These are phyloP conservation scores for Alisma plantagoaquatica DNA, from an alignment of 106 monocot species.

Conservation along the genomic window DNA sequence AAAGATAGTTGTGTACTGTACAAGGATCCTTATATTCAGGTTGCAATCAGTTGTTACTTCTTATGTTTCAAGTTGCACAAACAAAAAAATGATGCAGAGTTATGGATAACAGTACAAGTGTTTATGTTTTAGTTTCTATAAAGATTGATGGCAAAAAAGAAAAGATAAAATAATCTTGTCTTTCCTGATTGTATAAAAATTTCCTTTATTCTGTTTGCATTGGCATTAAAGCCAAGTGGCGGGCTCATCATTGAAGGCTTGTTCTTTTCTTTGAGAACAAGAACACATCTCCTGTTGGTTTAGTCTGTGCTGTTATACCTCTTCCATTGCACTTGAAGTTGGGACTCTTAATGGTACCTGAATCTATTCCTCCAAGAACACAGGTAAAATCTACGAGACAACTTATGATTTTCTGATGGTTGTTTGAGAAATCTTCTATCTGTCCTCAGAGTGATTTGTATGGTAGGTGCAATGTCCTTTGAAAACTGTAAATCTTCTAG, in stretches of 20 bases:
- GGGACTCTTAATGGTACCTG: conserved; percentile 67
- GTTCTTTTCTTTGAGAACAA: conserved; percentile 91
- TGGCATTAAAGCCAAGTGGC: conserved; percentile 83
- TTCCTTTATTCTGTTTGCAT: conserved; percentile 29
- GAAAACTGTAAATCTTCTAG: conserved; percentile 76
- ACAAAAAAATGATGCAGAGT: no score
- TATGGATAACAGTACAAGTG: no score
- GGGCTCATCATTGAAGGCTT: conserved; percentile 70
- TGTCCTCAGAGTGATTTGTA: conserved; percentile 3
- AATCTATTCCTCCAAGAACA: conserved; percentile 95
- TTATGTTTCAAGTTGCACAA: no score
- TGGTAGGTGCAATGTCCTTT: conserved; percentile 98
- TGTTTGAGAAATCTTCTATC: neutral
- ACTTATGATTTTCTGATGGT: neutral
- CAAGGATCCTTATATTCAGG: conserved; percentile 86
- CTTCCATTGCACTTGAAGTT: conserved; percentile 69
- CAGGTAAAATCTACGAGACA: neutral
- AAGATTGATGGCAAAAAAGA: no score
- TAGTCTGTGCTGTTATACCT: conserved; percentile 52
- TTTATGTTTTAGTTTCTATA: no score
- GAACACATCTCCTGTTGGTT: conserved; percentile 61
- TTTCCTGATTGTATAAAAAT: no score
- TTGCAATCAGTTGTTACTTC: conserved; percentile 6
- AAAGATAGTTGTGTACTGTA: conserved; percentile 87
- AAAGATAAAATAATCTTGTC: no score